A percentile compares a stretch with the other conserved stretches of the same genome.
phyloP scores from a whole-genome alignment of 1,139 yeast genomes.

The Yamadazyma triangularis region DNA sequence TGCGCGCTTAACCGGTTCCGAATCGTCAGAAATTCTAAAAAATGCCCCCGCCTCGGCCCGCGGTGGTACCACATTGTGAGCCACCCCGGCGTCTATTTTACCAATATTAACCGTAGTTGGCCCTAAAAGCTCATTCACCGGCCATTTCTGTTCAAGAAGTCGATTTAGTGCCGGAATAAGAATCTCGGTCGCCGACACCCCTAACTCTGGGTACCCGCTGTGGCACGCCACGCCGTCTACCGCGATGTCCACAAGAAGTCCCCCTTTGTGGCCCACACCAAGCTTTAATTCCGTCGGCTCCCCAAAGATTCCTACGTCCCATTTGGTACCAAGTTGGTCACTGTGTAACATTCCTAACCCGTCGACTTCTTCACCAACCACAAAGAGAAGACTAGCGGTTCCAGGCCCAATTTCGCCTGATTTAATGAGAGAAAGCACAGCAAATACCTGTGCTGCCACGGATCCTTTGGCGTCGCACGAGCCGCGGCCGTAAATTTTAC shows the following conservation, averaged over 20 bases:
- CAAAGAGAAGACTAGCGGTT: slow-evolving; percentile 57
- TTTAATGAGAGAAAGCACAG: slow-evolving; percentile 42
- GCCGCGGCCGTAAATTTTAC: slow-evolving; percentile 60
- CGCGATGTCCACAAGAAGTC: slow-evolving; percentile 33
- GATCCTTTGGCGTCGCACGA: slow-evolving; percentile 66
- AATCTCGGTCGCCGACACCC: slow-evolving; percentile 58
- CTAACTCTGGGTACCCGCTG: slow-evolving; percentile 68
- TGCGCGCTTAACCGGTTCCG: slow-evolving; percentile 29
- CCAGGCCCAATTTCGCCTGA: slow-evolving; percentile 41
- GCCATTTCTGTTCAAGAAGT: slow-evolving; percentile 35
- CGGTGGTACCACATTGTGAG: slow-evolving; percentile 60
- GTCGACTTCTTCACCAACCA: slow-evolving; percentile 64
- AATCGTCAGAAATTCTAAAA: slow-evolving; percentile 52
- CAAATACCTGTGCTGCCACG: slow-evolving; percentile 57
- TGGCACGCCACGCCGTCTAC: slow-evolving; percentile 61
- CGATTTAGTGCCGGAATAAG: slow-evolving; percentile 45
- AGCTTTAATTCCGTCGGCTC: slow-evolving; percentile 71
- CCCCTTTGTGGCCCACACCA: slow-evolving; percentile 70
- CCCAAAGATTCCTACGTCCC: slow-evolving; percentile 66
- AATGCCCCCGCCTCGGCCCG: slow-evolving; percentile 46
- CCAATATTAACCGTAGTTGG: slow-evolving; percentile 63
- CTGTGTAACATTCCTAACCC: slow-evolving; percentile 54
- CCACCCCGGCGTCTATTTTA: slow-evolving; percentile 55
- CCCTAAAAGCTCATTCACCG: slow-evolving; percentile 52
- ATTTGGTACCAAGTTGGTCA: slow-evolving; percentile 35